A percentile compares a stretch with the other conserved stretches of the same genome.
phyloP scores from a whole-genome alignment of 1,139 yeast species.

The Saccharomycopsis phalli region DNA sequence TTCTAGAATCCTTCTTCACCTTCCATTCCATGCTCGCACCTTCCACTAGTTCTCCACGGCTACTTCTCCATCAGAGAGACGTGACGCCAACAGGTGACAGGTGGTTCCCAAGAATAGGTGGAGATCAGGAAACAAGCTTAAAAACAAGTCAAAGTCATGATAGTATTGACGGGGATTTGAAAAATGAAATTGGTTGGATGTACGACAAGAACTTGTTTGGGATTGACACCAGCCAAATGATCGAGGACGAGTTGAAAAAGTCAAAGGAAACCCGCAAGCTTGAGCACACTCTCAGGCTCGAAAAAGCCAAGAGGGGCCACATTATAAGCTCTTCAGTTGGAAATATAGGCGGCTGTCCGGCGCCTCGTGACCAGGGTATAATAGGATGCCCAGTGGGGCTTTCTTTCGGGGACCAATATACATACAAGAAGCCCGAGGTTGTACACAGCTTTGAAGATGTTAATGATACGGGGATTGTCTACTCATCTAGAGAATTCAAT shows the following conservation, averaged over 20 bases:
- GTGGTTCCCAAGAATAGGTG: too few species aligned
- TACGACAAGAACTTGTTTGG: constrained; percentile 3
- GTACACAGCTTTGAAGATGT: too few species aligned
- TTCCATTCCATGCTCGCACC: too few species aligned
- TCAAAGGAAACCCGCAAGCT: background rate
- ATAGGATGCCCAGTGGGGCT: background rate
- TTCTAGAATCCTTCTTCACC: too few species aligned
- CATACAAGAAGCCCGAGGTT: background rate
- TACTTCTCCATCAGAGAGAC: too few species aligned
- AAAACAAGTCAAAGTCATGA: too few species aligned
- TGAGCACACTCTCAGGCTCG: background rate
- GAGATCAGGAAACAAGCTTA: too few species aligned
- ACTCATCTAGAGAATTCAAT: constrained; percentile 13
- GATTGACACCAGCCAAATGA: constrained; percentile 2
- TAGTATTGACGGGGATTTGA: constrained; percentile 1
- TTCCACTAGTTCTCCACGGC: too few species aligned
- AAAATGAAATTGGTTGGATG: constrained; percentile 6
- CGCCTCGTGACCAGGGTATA: background rate
- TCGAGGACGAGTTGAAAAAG: background rate
- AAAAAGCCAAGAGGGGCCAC: background rate
- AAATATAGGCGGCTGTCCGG: too few species aligned
- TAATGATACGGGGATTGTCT: constrained; percentile 1
- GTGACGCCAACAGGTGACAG: too few species aligned
- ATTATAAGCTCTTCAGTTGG: too few species aligned
- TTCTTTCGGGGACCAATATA: background rate